phyloP scores from a whole-genome alignment of 176 grass and related monocot genomes.

The Rhynchospora breviuscula region DNA sequence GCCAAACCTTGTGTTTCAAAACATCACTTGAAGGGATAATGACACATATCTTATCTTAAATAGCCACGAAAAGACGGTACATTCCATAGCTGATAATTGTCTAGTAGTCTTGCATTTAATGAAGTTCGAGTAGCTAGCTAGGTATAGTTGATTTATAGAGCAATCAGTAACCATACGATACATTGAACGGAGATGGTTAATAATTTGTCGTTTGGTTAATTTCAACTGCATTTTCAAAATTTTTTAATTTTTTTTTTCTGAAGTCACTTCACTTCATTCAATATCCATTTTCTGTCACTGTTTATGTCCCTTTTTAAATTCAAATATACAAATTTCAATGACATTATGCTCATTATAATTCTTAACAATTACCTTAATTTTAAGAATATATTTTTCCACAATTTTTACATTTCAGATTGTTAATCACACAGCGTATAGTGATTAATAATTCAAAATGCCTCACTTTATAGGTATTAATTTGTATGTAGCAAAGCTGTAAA shows the following conservation, averaged over 20 bases:
- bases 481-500: no score
- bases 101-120: neutral
- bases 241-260: no score
- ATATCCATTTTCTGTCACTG: neutral
- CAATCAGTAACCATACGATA: neutral
- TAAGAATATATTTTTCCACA: neutral
- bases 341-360: neutral
- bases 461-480: no score
- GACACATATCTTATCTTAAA: neutral
- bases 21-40: neutral
- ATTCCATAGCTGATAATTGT: neutral
- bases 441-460: no score
- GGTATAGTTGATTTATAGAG: neutral
- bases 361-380: no score
- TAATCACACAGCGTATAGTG: neutral
- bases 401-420: neutral
- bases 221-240: no score
- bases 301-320: neutral
- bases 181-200: neutral
- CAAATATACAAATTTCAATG: neutral
- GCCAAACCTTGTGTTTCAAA: slow-evolving; percentile 1
- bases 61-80: neutral
- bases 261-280: neutral
- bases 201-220: neutral
- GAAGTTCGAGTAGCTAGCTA: neutral